phyloP scores from a whole-genome alignment of 306 rosid species.

The Cucurbita moschata region DNA sequence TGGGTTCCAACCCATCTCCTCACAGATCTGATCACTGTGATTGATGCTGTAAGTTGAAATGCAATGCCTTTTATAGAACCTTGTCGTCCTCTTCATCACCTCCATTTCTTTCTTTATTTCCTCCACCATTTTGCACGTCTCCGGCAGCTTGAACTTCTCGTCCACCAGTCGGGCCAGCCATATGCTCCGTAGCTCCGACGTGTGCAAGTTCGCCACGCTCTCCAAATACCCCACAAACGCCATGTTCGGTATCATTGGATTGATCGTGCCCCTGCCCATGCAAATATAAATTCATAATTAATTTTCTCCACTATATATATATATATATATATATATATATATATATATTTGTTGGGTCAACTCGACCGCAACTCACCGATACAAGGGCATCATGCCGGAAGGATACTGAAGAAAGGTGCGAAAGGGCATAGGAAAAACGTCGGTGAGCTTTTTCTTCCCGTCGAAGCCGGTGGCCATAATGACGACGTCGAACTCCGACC shows the following conservation, averaged over 20 bases:
- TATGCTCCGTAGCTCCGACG: slow-evolving; percentile 42
- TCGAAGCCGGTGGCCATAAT: slow-evolving; percentile 56
- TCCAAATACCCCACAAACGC: slow-evolving; percentile 49
- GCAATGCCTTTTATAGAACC: slow-evolving; percentile 19
- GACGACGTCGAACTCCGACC: slow-evolving; percentile 39
- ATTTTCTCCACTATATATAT: no score
- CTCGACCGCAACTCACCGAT: slow-evolving; percentile 12
- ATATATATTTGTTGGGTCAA: no score
- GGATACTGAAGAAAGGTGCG: slow-evolving; percentile 25
- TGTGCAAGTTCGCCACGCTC: slow-evolving; percentile 49
- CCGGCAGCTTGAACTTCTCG: slow-evolving; percentile 42
- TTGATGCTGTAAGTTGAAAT: slow-evolving; percentile 63
- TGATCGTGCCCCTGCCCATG: slow-evolving; percentile 21
- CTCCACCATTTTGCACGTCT: slow-evolving; percentile 28
- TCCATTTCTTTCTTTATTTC: slow-evolving; percentile 21
- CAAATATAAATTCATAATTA: no score
- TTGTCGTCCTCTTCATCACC: slow-evolving; percentile 30
- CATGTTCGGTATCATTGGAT: slow-evolving; percentile 50
- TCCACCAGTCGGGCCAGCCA: slow-evolving; percentile 39
- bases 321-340: no score
- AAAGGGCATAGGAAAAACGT: slow-evolving; percentile 35
- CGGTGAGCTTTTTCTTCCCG: slow-evolving; percentile 38
- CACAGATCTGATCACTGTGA: slow-evolving; percentile 46
- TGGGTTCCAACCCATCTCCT: slow-evolving; percentile 36
- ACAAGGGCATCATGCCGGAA: slow-evolving; percentile 42